phyloP scores from a whole-genome alignment of 1,284 basidiomycete genomes.

The Ganoderma boninense region DNA sequence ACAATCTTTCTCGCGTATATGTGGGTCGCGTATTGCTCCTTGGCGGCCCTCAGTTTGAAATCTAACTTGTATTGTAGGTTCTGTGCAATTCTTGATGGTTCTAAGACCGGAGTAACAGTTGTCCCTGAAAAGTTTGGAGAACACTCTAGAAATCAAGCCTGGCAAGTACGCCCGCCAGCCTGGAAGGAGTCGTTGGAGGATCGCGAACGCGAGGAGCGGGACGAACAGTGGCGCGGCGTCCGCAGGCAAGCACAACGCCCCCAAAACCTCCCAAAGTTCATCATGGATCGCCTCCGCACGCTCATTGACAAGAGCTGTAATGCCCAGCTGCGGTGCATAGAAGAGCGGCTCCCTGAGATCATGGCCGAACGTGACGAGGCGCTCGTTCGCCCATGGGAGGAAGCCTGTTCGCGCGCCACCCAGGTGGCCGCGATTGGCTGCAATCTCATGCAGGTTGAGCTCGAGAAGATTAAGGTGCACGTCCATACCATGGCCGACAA shows the following conservation, averaged over 20 bases:
- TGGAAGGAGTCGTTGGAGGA: constrained; percentile 49
- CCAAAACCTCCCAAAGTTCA: constrained; percentile 44
- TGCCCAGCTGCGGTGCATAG: constrained; percentile 36
- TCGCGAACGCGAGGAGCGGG: neutral
- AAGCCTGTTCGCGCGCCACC: constrained; percentile 39
- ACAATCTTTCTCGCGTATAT: constrained; percentile 67
- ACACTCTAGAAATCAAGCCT: constrained; percentile 28
- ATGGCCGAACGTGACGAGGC: constrained; percentile 41
- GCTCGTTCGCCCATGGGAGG: constrained; percentile 48
- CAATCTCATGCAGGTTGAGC: constrained; percentile 33
- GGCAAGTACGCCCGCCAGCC: constrained; percentile 22
- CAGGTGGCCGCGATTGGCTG: constrained; percentile 15
- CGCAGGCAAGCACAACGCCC: constrained; percentile 16
- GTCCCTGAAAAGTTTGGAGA: constrained; percentile 40
- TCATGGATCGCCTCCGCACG: constrained; percentile 57
- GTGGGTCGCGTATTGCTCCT: constrained; percentile 47
- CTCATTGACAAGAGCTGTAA: constrained; percentile 39
- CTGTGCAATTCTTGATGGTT: constrained; percentile 64
- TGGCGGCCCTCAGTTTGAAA: neutral
- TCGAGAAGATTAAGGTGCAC: constrained; percentile 39
- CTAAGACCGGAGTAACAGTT: constrained; percentile 66
- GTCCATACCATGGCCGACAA: constrained; percentile 38
- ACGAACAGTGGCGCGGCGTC: constrained; percentile 1
- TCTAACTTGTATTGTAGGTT: constrained; percentile 52
- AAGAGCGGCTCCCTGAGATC: constrained; percentile 32